phyloP scores from a whole-genome alignment of 2,329 filamentous ascomycete species.

The Colletotrichum siamense region DNA sequence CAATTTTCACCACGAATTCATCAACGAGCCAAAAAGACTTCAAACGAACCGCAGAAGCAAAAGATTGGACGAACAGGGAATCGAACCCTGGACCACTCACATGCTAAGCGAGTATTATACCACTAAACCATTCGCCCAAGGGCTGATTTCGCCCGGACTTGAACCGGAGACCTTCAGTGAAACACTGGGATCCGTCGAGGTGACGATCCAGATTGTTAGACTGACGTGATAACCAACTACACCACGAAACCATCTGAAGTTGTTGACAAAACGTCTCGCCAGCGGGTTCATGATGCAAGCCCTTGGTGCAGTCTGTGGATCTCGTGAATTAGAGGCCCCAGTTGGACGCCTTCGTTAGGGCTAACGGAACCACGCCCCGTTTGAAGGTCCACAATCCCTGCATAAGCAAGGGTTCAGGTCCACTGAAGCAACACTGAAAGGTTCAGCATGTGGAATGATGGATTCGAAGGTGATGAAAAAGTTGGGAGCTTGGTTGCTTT shows the following conservation, averaged over 20 bases:
- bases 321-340: neutral
- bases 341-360: neutral
- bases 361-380: neutral
- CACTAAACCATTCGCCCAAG: constrained; percentile 18
- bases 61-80: constrained; percentile 18
- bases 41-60: constrained; percentile 27
- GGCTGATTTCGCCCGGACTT: constrained; percentile 18
- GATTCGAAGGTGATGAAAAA: neutral
- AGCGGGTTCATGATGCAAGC: neutral
- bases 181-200: neutral
- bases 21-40: neutral
- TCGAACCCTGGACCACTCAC: constrained; percentile 20
- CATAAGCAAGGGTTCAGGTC: neutral
- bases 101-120: constrained; percentile 23
- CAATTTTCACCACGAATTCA: rapidly evolving
- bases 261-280: rapidly evolving
- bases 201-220: constrained; percentile 39
- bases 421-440: neutral
- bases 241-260: constrained; percentile 26
- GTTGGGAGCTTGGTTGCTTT: neutral
- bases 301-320: neutral
- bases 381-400: neutral
- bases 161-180: constrained; percentile 23
- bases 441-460: neutral
- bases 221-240: constrained; percentile 55